Evolutionary conservation across 2,329 filamentous ascomycete species (phyloP).

Genomic region (Penicillium palitans): DNA sequence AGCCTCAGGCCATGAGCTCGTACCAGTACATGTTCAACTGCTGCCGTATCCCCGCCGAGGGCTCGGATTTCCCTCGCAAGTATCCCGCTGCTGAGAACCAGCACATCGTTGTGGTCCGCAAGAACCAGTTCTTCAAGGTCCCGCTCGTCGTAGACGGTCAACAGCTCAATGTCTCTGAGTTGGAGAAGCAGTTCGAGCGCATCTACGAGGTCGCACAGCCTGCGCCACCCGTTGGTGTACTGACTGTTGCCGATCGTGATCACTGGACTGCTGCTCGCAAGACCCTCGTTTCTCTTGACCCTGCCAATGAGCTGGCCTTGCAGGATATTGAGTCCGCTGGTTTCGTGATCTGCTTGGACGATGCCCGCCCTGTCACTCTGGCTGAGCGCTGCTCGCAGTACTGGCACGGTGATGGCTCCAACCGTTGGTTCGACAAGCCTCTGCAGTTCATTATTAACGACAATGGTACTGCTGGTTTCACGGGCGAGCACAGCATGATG

Average conservation of each 20-base stretch:
- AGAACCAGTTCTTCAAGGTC: conserved; percentile 98
- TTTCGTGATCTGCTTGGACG: conserved; percentile 91
- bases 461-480: conserved; percentile 95
- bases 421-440: conserved; percentile 98
- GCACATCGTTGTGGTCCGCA: conserved; percentile 85
- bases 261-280: conserved; percentile 84
- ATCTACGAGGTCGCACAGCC: conserved; percentile 76
- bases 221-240: conserved; percentile 72
- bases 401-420: conserved; percentile 96
- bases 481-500: conserved; percentile 99
- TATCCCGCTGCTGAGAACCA: conserved; percentile 73
- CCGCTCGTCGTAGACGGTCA: conserved; percentile 75
- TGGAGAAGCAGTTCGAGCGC: conserved; percentile 83
- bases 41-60: conserved; percentile 78
- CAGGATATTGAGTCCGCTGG: conserved; percentile 83
- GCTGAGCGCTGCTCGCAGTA: conserved; percentile 95
- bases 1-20: conserved; percentile 96
- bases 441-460: conserved; percentile 98
- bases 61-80: conserved; percentile 80
- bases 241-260: conserved; percentile 92
- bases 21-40: conserved; percentile 99
- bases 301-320: conserved; percentile 74
- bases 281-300: conserved; percentile 71
- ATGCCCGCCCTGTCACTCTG: conserved; percentile 84
- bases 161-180: conserved; percentile 83